Evolutionary conservation across 83 land plant genomes (phyloP).

Genomic region (Diphasiastrum complanatum): DNA sequence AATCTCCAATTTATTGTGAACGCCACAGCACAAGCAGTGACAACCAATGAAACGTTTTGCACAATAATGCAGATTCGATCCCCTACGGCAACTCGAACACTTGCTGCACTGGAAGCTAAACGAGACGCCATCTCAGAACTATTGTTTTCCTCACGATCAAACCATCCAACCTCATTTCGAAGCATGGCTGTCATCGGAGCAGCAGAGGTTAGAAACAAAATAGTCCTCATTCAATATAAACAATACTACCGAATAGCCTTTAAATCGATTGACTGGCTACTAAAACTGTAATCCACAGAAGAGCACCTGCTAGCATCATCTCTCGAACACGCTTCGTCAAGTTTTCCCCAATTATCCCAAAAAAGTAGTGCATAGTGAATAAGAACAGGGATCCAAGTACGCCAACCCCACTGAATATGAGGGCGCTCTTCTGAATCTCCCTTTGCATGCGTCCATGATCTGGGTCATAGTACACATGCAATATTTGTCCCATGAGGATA

Average conservation of each 20-base stretch:
- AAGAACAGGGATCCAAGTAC: slow-evolving; percentile 73
- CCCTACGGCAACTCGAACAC: slow-evolving; percentile 68
- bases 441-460: slow-evolving; percentile 53
- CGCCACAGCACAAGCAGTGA: slow-evolving; percentile 70
- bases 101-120: slow-evolving; percentile 59
- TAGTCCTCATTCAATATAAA: no score
- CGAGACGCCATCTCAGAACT: slow-evolving; percentile 56
- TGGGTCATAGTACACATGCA: slow-evolving; percentile 81
- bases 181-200: slow-evolving; percentile 51
- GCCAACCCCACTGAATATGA: slow-evolving; percentile 78
- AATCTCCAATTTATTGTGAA: slow-evolving; percentile 76
- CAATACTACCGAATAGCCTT: no score
- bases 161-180: slow-evolving; percentile 81
- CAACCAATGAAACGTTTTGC: slow-evolving; percentile 64
- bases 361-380: slow-evolving; percentile 86
- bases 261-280: no score
- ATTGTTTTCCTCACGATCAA: slow-evolving; percentile 72
- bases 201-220: no score
- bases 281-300: no score
- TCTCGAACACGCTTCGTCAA: slow-evolving; percentile 44
- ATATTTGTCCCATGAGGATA: slow-evolving; percentile 81
- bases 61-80: slow-evolving; percentile 68
- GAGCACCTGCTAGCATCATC: slow-evolving; percentile 54
- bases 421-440: slow-evolving; percentile 69
- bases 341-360: slow-evolving; percentile 76